Evolutionary conservation across 441 rosid genomes (phyloP).

Genomic region (Isatis lusitanica): DNA sequence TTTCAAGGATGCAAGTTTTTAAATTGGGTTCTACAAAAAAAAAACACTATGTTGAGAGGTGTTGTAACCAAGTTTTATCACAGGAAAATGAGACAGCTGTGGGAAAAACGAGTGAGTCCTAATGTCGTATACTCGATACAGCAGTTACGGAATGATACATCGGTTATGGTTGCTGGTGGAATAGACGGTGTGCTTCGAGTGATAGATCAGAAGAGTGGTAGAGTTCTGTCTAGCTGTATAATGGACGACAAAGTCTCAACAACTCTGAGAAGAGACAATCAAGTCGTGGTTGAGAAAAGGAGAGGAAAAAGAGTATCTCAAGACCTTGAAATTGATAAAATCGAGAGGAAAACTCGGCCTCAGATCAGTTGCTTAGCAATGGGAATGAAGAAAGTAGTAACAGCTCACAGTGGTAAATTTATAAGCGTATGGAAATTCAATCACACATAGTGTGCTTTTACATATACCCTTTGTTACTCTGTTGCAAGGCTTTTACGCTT

Average conservation of each 20-base stretch:
- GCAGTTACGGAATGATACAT: conserved; percentile 53
- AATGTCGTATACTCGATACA: conserved; percentile 73
- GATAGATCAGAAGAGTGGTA: conserved; percentile 67
- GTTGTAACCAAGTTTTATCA: background rate
- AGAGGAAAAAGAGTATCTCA: conserved; percentile 49
- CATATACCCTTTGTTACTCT: background rate
- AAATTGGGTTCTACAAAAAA: background rate
- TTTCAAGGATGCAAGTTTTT: background rate
- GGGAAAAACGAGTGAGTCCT: conserved; percentile 74
- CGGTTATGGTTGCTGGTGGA: conserved; percentile 70
- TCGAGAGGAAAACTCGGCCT: conserved; percentile 59
- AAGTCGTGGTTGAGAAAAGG: conserved; percentile 40
- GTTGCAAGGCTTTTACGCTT: background rate
- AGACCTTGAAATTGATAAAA: conserved; percentile 45
- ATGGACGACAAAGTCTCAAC: conserved; percentile 40
- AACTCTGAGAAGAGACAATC: conserved; percentile 25
- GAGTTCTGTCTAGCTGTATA: conserved; percentile 51
- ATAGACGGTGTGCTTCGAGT: conserved; percentile 79
- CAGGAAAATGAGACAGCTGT: conserved; percentile 73
- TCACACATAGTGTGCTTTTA: background rate
- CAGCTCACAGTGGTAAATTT: conserved; percentile 62
- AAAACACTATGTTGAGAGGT: background rate
- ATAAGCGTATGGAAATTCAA: conserved; percentile 73
- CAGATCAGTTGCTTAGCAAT: conserved; percentile 72
- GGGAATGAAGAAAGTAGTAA: conserved; percentile 79